These are phyloP conservation scores for Melaleuca alternifolia DNA, from an alignment of 345 rosid species.

Conservation along the genomic window DNA sequence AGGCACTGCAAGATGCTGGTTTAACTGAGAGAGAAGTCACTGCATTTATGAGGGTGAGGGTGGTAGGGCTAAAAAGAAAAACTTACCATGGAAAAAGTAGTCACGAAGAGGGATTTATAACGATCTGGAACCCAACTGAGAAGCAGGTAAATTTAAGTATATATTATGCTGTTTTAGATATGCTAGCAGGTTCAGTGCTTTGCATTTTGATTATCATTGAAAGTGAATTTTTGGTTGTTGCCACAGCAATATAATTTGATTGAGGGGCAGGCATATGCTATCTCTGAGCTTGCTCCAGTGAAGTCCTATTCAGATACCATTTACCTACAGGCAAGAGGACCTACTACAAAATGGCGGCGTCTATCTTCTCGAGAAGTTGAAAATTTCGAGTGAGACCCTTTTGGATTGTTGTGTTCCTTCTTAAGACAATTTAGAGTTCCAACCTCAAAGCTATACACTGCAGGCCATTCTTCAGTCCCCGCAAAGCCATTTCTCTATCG, in stretches of 20 bases:
- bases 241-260: conserved; percentile 57
- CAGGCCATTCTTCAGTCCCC: conserved; percentile 90
- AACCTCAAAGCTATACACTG: neutral
- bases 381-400: conserved; percentile 44
- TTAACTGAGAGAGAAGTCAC: conserved; percentile 69
- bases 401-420: conserved; percentile 1
- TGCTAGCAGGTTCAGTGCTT: neutral
- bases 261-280: conserved; percentile 73
- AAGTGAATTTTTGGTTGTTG: neutral
- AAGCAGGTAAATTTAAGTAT: conserved; percentile 46
- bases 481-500: conserved; percentile 41
- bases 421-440: neutral
- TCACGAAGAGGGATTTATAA: conserved; percentile 63
- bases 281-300: conserved; percentile 59
- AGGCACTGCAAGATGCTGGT: conserved; percentile 65
- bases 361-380: conserved; percentile 36
- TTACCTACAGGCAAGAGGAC: conserved; percentile 79
- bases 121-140: conserved; percentile 93
- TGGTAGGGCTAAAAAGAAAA: conserved; percentile 52
- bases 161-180: neutral
- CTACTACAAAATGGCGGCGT: conserved; percentile 51
- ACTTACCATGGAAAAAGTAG: conserved; percentile 17
- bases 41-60: conserved; percentile 83
- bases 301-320: conserved; percentile 51
- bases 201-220: neutral